Evolutionary conservation across 2,329 filamentous ascomycete genomes (phyloP).

Genomic region (Cercospora sp.): DNA sequence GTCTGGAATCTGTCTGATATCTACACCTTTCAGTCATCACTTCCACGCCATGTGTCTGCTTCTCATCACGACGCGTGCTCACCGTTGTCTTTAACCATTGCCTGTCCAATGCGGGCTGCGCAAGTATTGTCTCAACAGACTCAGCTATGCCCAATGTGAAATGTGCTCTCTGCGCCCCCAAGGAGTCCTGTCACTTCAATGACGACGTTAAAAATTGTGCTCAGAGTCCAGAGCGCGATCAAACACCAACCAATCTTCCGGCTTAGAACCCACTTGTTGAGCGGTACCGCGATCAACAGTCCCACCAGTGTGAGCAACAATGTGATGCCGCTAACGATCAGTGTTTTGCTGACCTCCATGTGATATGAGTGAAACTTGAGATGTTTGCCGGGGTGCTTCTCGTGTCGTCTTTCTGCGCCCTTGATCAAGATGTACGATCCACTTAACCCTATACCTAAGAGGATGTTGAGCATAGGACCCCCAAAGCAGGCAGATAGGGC

Average conservation of each 20-base stretch:
- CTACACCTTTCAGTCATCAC: background rate
- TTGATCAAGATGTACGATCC: constrained; percentile 84
- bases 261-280: constrained; percentile 84
- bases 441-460: constrained; percentile 89
- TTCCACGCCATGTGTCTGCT: background rate
- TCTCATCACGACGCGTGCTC: background rate
- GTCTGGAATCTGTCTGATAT: background rate
- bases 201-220: constrained; percentile 77
- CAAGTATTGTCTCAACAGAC: background rate
- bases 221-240: constrained; percentile 76
- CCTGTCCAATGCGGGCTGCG: background rate
- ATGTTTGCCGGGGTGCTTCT: constrained; percentile 65
- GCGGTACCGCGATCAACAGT: constrained; percentile 75
- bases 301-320: constrained; percentile 77
- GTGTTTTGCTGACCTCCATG: constrained; percentile 78
- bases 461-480: constrained; percentile 96
- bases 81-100: too few relatives aligned
- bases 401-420: constrained; percentile 64
- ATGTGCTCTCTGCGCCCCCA: constrained; percentile 18
- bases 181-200: constrained; percentile 62
- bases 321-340: constrained; percentile 83
- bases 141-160: constrained; percentile 15
- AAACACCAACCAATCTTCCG: constrained; percentile 77
- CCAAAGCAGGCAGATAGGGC: constrained; percentile 92
- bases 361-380: constrained; percentile 73